These are phyloP conservation scores for Gonapodya sp. DNA, from an alignment of 192 early-diverging fungal species.

Conservation along the genomic window DNA sequence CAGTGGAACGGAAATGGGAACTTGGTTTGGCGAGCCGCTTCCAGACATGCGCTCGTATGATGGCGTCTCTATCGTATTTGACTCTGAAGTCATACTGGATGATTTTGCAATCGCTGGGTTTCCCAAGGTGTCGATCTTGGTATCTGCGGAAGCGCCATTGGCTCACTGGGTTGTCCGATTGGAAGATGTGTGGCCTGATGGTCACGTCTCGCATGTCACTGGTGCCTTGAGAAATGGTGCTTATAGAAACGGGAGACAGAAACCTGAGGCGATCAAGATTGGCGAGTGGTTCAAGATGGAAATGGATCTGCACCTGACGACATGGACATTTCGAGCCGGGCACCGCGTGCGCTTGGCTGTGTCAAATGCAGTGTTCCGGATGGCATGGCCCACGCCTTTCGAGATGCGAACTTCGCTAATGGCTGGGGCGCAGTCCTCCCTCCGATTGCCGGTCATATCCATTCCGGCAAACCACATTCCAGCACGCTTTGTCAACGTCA, in stretches of 20 bases:
- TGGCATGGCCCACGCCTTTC: neutral
- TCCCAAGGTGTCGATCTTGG: neutral
- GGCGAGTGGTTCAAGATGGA: neutral
- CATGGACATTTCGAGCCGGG: neutral
- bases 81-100: neutral
- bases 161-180: neutral
- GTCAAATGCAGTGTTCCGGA: neutral
- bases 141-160: neutral
- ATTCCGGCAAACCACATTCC: neutral
- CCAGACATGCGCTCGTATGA: neutral
- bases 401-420: neutral
- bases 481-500: neutral
- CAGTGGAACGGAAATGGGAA: neutral
- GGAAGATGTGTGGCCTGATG: neutral
- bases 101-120: neutral
- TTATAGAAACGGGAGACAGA: neutral
- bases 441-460: neutral
- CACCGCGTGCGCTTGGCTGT: neutral
- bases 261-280: neutral
- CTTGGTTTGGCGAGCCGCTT: neutral
- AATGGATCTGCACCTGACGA: neutral
- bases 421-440: neutral
- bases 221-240: neutral
- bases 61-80: neutral
- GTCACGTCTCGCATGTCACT: neutral